Evolutionary conservation across 1,284 basidiomycete genomes (phyloP).

Genomic region (Trichosporon inkin): DNA sequence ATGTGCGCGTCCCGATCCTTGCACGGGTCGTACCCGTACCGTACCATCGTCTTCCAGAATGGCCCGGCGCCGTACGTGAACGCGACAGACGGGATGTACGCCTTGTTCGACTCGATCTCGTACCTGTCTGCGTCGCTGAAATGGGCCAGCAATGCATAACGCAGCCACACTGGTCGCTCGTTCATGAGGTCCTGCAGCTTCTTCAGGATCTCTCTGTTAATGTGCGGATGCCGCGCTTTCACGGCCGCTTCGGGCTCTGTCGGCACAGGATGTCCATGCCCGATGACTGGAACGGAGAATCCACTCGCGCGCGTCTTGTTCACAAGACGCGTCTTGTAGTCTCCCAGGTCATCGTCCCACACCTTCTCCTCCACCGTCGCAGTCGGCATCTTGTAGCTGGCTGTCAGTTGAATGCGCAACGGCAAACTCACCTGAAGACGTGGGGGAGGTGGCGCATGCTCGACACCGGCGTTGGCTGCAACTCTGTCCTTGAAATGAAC

Average conservation of each 20-base stretch:
- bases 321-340: conserved; percentile 31
- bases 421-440: conserved; percentile 26
- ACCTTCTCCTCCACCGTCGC: conserved; percentile 31
- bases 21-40: conserved; percentile 85
- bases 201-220: conserved; percentile 59
- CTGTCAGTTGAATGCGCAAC: background rate
- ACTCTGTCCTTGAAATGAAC: conserved; percentile 33
- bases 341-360: conserved; percentile 34
- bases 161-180: conserved; percentile 82
- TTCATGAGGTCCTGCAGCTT: conserved; percentile 46
- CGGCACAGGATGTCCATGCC: conserved; percentile 54
- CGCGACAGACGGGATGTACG: conserved; percentile 53
- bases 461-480: conserved; percentile 42
- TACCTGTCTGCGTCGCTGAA: conserved; percentile 57
- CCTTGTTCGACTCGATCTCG: conserved; percentile 42
- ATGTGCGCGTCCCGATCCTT: conserved; percentile 65
- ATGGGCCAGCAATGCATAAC: conserved; percentile 76
- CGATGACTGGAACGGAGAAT: conserved; percentile 27
- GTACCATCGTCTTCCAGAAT: conserved; percentile 83
- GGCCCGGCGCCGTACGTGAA: conserved; percentile 92
- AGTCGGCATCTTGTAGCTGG: conserved; percentile 27
- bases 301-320: conserved; percentile 32
- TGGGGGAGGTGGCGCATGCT: conserved; percentile 31
- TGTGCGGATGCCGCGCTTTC: conserved; percentile 49
- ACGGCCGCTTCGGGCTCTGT: conserved; percentile 58